These are phyloP conservation scores for Sporothrix inflata DNA, from an alignment of 2,329 filamentous ascomycete genomes.

Conservation along the genomic window DNA sequence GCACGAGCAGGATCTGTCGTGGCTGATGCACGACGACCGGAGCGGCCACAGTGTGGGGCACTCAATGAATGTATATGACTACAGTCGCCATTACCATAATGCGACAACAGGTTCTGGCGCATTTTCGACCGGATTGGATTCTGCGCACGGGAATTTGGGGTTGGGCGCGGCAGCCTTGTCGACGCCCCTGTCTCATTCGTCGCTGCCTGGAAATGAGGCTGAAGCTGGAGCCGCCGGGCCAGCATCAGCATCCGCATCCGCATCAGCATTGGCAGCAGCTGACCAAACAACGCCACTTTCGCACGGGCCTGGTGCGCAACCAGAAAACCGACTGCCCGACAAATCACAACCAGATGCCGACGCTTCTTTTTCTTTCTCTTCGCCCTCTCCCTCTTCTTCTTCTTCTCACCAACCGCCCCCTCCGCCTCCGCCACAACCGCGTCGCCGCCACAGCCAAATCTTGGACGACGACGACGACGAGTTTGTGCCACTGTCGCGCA, in stretches of 20 bases:
- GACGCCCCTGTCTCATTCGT: not conserved
- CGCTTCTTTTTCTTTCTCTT: not conserved
- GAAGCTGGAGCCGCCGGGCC: not conserved
- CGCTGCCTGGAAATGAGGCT: conserved; percentile 19
- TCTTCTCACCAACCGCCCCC: not conserved
- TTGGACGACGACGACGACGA: conserved; percentile 41
- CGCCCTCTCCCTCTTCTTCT: not conserved
- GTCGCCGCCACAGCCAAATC: conserved; percentile 36
- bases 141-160: not conserved
- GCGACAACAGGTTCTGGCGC: not conserved
- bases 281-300: conserved; percentile 12
- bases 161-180: conserved; percentile 10
- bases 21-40: conserved; percentile 30
- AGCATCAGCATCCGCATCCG: not conserved
- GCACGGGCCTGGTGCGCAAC: not conserved
- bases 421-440: conserved; percentile 23
- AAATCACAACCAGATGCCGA: not conserved
- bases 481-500: conserved; percentile 42
- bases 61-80: conserved; percentile 3
- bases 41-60: not conserved
- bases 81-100: conserved; percentile 12
- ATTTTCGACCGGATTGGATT: not conserved
- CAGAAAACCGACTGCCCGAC: conserved; percentile 1
- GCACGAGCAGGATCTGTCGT: conserved; percentile 29
- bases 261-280: not conserved